Evolutionary conservation across 2,329 filamentous ascomycete species (phyloP).

Genomic region (Dactylellina drechsleri): DNA sequence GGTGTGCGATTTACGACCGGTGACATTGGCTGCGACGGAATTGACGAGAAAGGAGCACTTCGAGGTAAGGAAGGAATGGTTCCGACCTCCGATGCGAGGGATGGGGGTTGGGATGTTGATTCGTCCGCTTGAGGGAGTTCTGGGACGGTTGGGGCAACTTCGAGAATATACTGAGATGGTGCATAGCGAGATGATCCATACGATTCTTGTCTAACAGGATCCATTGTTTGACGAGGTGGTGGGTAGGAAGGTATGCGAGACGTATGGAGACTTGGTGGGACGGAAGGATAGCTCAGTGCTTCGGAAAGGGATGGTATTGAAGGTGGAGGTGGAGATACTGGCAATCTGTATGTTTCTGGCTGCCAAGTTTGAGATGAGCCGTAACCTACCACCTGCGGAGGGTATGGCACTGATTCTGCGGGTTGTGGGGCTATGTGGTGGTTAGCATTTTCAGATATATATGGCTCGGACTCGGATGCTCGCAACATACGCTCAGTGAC

Average conservation of each 20-base stretch:
- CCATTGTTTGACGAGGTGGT: constrained; percentile 4
- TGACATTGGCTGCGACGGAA: constrained; percentile 16
- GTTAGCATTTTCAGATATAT: neutral
- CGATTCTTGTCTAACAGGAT: neutral
- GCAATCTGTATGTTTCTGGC: constrained; percentile 27
- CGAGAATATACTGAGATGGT: constrained; percentile 5
- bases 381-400: neutral
- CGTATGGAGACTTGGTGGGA: constrained; percentile 29
- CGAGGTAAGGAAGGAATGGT: constrained; percentile 40
- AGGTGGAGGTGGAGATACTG: constrained; percentile 43
- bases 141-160: neutral
- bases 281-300: constrained; percentile 28
- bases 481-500: too few relatives aligned
- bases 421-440: neutral
- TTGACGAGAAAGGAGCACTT: constrained; percentile 28
- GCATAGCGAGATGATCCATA: constrained; percentile 24
- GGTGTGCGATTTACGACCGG: constrained; percentile 10
- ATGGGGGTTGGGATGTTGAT: constrained; percentile 22
- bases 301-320: constrained; percentile 40
- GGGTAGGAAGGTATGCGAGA: constrained; percentile 13
- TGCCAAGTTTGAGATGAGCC: constrained; percentile 3
- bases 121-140: constrained; percentile 15
- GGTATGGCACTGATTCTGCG: neutral
- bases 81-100: constrained; percentile 30
- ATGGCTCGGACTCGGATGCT: neutral